A percentile compares a stretch with the other conserved stretches of the same genome.
phyloP scores from a whole-genome alignment of 163 green algal genomes.

The Prototheca wickerhamii region DNA sequence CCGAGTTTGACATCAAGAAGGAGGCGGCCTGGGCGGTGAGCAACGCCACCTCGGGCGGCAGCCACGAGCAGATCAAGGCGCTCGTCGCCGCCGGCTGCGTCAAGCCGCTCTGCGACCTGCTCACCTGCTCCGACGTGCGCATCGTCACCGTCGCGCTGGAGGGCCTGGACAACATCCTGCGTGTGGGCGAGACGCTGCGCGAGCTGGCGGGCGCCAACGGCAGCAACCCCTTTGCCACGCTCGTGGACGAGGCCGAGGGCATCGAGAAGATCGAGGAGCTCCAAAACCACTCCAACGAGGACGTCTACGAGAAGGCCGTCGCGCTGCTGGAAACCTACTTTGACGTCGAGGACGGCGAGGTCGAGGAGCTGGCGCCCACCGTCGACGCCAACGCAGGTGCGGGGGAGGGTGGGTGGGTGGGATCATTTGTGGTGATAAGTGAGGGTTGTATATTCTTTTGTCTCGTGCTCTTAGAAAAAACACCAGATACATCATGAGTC shows the following conservation, averaged over 20 bases:
- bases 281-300: slow-evolving; percentile 91
- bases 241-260: slow-evolving; percentile 93
- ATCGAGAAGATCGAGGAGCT: slow-evolving; percentile 98
- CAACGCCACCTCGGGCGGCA: slow-evolving; percentile 93
- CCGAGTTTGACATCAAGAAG: slow-evolving; percentile 99
- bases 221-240: slow-evolving; percentile 77
- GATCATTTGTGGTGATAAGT: background rate
- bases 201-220: slow-evolving; percentile 35
- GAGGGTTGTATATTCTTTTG: background rate
- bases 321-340: slow-evolving; percentile 90
- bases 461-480: background rate
- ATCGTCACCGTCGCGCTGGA: slow-evolving; percentile 97
- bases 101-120: slow-evolving; percentile 92
- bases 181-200: slow-evolving; percentile 71
- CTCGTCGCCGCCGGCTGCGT: slow-evolving; percentile 79
- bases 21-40: slow-evolving; percentile 97
- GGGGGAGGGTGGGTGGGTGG: background rate
- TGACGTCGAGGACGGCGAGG: slow-evolving; percentile 72
- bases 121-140: slow-evolving; percentile 75
- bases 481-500: no score
- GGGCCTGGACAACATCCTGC: slow-evolving; percentile 98
- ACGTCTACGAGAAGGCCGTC: slow-evolving; percentile 98
- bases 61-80: slow-evolving; percentile 81
- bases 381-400: slow-evolving; percentile 20
- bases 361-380: slow-evolving; percentile 75